phyloP scores from a whole-genome alignment of 768 basidiomycete genomes.

The Dioszegia hungarica region DNA sequence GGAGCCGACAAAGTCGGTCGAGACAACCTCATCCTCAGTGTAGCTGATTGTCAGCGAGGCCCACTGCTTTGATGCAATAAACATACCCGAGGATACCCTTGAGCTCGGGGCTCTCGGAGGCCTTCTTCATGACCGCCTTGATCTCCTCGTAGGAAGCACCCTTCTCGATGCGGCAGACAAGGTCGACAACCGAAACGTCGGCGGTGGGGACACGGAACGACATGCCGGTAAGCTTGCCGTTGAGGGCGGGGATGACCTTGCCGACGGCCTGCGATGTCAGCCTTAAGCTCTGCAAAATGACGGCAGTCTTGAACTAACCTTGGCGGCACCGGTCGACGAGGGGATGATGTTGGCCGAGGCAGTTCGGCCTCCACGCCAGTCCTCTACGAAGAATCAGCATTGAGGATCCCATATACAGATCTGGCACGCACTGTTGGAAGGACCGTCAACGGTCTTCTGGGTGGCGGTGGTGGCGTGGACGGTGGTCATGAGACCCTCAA shows the following conservation, averaged over 20 bases:
- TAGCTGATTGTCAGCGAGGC: slow-evolving; percentile 60
- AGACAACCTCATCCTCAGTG: slow-evolving; percentile 90
- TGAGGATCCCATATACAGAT: neutral
- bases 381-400: slow-evolving; percentile 27
- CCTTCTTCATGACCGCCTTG: slow-evolving; percentile 76
- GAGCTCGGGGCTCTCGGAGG: slow-evolving; percentile 61
- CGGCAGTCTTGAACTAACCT: slow-evolving; percentile 48
- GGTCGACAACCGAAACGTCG: slow-evolving; percentile 96
- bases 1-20: slow-evolving; percentile 84
- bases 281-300: neutral
- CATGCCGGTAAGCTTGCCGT: slow-evolving; percentile 95
- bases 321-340: slow-evolving; percentile 96
- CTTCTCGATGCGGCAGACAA: slow-evolving; percentile 88
- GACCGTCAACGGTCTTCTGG: slow-evolving; percentile 64
- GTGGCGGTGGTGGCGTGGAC: slow-evolving; percentile 96
- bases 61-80: neutral
- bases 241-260: slow-evolving; percentile 91
- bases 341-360: slow-evolving; percentile 99
- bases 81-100: slow-evolving; percentile 51
- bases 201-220: slow-evolving; percentile 95
- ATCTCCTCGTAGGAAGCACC: slow-evolving; percentile 79
- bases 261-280: slow-evolving; percentile 64
- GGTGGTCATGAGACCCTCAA: slow-evolving; percentile 98
- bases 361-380: slow-evolving; percentile 59
- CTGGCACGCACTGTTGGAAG: slow-evolving; percentile 64